Base-by-base conservation (phyloP, 2,329 filamentous ascomycete species). In the Septoria linicola region DNA sequence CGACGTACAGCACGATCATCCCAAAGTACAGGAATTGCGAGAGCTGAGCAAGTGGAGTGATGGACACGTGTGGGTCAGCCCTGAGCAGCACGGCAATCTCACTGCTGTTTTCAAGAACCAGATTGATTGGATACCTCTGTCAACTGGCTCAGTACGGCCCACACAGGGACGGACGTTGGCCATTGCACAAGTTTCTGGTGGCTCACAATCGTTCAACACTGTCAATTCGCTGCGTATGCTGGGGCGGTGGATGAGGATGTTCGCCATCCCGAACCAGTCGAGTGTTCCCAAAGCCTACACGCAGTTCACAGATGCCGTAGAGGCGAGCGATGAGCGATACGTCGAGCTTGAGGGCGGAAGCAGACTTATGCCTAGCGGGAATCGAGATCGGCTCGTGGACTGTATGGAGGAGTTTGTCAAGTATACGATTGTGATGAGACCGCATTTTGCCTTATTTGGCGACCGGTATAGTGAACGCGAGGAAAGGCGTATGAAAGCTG, bases 401-500 rank as follows among this genome's bases (percentile, higher is more conserved):
- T 67, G 68, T 55, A 84, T 85, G 78, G 83, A 87, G 68, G 84
- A 87, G 65, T 78, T 87, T 66, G 82, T 87, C 3, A 85, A 86
- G 65, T 85, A 83, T 61, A 85, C 81, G 0, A 75, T 86, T 21
- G 56, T 86, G 1, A 84, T 86, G 81, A 69, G 81, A 46, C 77
- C 78, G 19, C 79, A 84, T 58, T 76, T 84, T 55, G 75, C 75
- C 20, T 65, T 85, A 2, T 85, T 86, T 63, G 76, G 72, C 1
- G 82, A 86, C 68, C 72, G 83, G 7, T 85, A 72, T 54, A 85
- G 83, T 63, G 83, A 87, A 65, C 70, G 44, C 14, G 17, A 30
- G 13, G 36, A 48, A 17, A 13, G 17, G n/a, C 27, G 31, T 3
- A 16, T 27, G n/a, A 44, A 35, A 5, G 23, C 23, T 5, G 36